Evolutionary conservation across 192 early-diverging fungal species (phyloP), one percentile per base, ranked within the genome.

Genomic region (Dissophora globulifera): DNA sequence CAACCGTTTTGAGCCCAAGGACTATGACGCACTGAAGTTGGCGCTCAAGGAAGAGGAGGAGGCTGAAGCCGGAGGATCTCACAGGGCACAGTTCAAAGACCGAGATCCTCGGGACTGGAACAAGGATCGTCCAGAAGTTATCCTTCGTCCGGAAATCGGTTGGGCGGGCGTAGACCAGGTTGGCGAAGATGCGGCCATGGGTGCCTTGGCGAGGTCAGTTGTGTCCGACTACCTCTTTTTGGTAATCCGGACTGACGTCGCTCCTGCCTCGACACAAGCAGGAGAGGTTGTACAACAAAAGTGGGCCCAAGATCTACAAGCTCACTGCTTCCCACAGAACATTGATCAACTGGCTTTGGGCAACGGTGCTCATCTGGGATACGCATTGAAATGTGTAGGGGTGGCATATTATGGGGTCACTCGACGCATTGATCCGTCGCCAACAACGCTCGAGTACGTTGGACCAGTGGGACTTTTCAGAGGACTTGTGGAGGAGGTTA

Each of bases 301-400:
- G 16, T 82, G 51, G 59, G 51, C 52, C 8, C 23, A 23, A 40
- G 70, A 65, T 20, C 41, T 61, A 16, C 40, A 49, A 25, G 33
- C 26, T 10, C 42, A 66, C 50, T 82, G 80, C 56, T 82, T 82
- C 47, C 80, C 80, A 12, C 38, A 62, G 8, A 49, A 10, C 13
- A 49, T 85, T 30, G 19, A 19, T 1, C 27, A 67, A 11, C 58
- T 87, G 12, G 42, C 78, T 1, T 43, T 87, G 16, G 80, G 74
- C 40, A 56, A 69, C 2, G 2, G 3, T 8, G 10, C 20, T 10
- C 22, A 35, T 0, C 83, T 87, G 16, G 85, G 83, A 4, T 87
- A 85, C 58, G 78, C 83, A 2, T 83, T 72, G 68, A 87, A 87
- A 55, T 76, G 72, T 45, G 53, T 87, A 25, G 85, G 83, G 13